A percentile compares a stretch with the other conserved stretches of the same genome.
Evolutionary conservation across 2,329 filamentous ascomycete species (phyloP).

Genomic region (Diaporthe longicolla): DNA sequence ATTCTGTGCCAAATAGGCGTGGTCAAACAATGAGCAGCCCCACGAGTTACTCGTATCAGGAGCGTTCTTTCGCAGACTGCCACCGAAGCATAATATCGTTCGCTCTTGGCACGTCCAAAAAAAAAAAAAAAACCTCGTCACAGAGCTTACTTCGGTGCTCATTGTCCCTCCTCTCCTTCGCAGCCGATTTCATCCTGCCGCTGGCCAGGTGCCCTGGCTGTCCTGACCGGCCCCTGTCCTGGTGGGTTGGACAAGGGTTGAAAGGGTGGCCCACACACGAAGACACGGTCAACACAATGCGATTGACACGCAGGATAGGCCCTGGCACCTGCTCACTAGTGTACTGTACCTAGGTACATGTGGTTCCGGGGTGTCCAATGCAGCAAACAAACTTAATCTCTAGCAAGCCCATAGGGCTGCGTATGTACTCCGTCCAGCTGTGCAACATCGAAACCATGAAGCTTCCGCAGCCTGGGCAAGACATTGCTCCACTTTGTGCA

Average conservation of each 20-base stretch:
- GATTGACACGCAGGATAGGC: slow-evolving; percentile 1
- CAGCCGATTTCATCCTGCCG: background rate
- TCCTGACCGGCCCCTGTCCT: slow-evolving; percentile 13
- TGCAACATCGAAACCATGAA: background rate
- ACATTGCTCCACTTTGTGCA: background rate
- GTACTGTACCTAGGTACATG: background rate
- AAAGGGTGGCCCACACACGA: background rate
- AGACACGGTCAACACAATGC: background rate
- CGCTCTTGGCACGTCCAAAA: background rate
- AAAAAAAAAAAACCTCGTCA: too few species aligned
- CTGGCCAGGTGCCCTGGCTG: background rate
- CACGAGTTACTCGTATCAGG: background rate
- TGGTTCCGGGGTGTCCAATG: background rate
- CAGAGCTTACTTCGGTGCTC: background rate
- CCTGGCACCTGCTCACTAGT: background rate
- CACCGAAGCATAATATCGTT: background rate
- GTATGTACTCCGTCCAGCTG: background rate
- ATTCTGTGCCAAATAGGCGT: background rate
- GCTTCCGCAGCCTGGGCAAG: background rate
- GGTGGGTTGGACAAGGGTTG: background rate
- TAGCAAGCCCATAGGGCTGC: background rate
- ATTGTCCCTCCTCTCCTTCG: background rate
- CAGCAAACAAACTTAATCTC: background rate
- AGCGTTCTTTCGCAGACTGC: background rate
- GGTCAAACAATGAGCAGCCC: background rate